phyloP scores from a whole-genome alignment of 768 basidiomycete species.

The Hericium alpestre region DNA sequence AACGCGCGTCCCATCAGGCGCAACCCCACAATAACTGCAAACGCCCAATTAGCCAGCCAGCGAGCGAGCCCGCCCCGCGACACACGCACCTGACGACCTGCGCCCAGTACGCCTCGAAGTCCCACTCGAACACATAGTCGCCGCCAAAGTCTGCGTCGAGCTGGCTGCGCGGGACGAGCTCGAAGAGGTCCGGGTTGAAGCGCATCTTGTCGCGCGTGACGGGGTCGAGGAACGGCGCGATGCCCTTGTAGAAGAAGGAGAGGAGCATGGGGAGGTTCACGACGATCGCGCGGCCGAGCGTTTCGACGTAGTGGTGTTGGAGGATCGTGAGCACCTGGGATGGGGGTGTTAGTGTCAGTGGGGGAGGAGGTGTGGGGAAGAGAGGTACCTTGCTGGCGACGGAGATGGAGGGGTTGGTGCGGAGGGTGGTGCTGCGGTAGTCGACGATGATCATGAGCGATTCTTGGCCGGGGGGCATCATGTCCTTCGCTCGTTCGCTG shows the following conservation, averaged over 20 bases:
- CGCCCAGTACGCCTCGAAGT: slow-evolving; percentile 68
- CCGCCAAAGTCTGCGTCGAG: slow-evolving; percentile 82
- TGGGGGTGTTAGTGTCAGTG: slow-evolving; percentile 70
- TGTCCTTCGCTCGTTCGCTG: slow-evolving; percentile 81
- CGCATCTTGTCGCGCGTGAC: slow-evolving; percentile 89
- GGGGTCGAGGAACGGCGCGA: slow-evolving; percentile 79
- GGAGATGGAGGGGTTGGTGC: slow-evolving; percentile 76
- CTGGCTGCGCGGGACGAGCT: slow-evolving; percentile 64
- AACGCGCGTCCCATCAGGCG: slow-evolving; percentile 22
- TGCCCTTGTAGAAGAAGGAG: slow-evolving; percentile 73
- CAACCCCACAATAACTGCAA: slow-evolving; percentile 20
- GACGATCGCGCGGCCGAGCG: slow-evolving; percentile 75
- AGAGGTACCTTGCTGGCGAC: slow-evolving; percentile 68
- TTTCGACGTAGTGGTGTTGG: slow-evolving; percentile 84
- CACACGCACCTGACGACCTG: slow-evolving; percentile 54
- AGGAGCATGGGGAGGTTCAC: slow-evolving; percentile 70
- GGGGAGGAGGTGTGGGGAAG: slow-evolving; percentile 69
- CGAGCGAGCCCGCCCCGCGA: neutral
- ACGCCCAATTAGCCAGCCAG: neutral
- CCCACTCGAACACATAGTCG: slow-evolving; percentile 61
- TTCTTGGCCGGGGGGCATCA: slow-evolving; percentile 81
- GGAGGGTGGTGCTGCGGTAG: slow-evolving; percentile 72
- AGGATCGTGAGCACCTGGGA: slow-evolving; percentile 72
- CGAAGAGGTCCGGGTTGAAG: slow-evolving; percentile 75
- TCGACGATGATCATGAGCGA: slow-evolving; percentile 77